A percentile compares a stretch with the other conserved stretches of the same genome.
These are phyloP conservation scores for Thelephora ganbajun DNA, from an alignment of 768 basidiomycete genomes.

Conservation along the genomic window DNA sequence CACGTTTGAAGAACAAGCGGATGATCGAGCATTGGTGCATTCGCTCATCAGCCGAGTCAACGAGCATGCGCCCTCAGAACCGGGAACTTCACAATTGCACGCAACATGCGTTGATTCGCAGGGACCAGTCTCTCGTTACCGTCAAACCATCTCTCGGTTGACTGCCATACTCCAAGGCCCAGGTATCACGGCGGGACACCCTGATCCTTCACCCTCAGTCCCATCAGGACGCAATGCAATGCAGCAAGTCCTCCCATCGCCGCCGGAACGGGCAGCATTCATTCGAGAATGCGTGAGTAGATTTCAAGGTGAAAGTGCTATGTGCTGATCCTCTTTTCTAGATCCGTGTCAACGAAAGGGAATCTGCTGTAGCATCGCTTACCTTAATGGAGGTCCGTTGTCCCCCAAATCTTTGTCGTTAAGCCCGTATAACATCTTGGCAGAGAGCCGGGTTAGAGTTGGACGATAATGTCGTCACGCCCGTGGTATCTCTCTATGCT, in stretches of 20 bases:
- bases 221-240: not conserved
- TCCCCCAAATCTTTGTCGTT: not conserved
- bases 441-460: constrained; percentile 26
- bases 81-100: constrained; percentile 2
- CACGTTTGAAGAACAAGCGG: constrained; percentile 5
- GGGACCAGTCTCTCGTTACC: not conserved
- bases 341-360: constrained; percentile 32
- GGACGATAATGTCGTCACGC: constrained; percentile 28
- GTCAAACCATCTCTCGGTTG: not conserved
- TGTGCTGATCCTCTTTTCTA: constrained; percentile 13
- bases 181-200: not conserved
- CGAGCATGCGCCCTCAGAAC: constrained; percentile 3
- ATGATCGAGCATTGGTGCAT: constrained; percentile 22
- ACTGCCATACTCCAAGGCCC: not conserved
- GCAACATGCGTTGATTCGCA: not conserved
- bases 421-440: not conserved
- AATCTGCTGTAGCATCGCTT: constrained; percentile 35
- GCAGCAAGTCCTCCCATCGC: constrained; percentile 2
- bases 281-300: constrained; percentile 7
- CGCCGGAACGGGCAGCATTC: constrained; percentile 7
- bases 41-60: constrained; percentile 16
- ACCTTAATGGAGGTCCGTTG: constrained; percentile 35
- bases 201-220: not conserved
- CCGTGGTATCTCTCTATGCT: constrained; percentile 37
- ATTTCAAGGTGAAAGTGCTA: constrained; percentile 2